phyloP scores from a whole-genome alignment of 2,329 filamentous ascomycete species.

The Fragosphaeria purpurea region DNA sequence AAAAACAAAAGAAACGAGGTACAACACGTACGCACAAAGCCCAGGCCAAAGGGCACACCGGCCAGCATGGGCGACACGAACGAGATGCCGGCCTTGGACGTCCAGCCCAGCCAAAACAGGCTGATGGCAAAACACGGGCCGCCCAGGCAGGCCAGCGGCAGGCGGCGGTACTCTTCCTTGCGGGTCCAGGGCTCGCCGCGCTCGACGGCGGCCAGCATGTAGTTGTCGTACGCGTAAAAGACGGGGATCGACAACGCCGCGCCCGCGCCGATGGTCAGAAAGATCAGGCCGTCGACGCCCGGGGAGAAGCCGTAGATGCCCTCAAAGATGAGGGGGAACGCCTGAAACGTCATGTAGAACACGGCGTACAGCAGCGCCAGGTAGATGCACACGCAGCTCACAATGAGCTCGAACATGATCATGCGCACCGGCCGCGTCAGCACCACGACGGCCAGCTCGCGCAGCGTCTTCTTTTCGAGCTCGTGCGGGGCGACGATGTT shows the following conservation, averaged over 20 bases:
- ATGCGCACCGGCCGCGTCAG: slow-evolving; percentile 63
- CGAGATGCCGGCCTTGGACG: slow-evolving; percentile 34
- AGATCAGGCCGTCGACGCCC: slow-evolving; percentile 56
- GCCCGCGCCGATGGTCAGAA: slow-evolving; percentile 58
- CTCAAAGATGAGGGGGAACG: slow-evolving; percentile 62
- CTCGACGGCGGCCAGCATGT: slow-evolving; percentile 42
- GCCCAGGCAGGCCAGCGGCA: slow-evolving; percentile 62
- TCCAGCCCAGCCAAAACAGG: slow-evolving; percentile 55
- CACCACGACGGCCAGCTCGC: slow-evolving; percentile 56
- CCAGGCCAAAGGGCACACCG: slow-evolving; percentile 51
- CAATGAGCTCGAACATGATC: slow-evolving; percentile 62
- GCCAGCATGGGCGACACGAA: slow-evolving; percentile 50
- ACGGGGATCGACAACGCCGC: slow-evolving; percentile 47
- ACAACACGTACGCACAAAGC: slow-evolving; percentile 37
- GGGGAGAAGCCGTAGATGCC: slow-evolving; percentile 51
- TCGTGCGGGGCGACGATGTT: slow-evolving; percentile 51
- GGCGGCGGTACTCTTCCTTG: slow-evolving; percentile 55
- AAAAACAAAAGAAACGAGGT: no score
- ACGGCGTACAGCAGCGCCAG: slow-evolving; percentile 59
- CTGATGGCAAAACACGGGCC: slow-evolving; percentile 51
- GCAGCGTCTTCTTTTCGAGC: slow-evolving; percentile 46
- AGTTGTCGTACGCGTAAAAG: slow-evolving; percentile 55
- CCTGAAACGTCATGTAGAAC: slow-evolving; percentile 66
- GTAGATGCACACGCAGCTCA: slow-evolving; percentile 59
- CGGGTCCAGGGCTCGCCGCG: slow-evolving; percentile 45